Conservation (phyloP, 2,329 filamentous ascomycete species). For the Ambrosiella xylebori region DNA sequence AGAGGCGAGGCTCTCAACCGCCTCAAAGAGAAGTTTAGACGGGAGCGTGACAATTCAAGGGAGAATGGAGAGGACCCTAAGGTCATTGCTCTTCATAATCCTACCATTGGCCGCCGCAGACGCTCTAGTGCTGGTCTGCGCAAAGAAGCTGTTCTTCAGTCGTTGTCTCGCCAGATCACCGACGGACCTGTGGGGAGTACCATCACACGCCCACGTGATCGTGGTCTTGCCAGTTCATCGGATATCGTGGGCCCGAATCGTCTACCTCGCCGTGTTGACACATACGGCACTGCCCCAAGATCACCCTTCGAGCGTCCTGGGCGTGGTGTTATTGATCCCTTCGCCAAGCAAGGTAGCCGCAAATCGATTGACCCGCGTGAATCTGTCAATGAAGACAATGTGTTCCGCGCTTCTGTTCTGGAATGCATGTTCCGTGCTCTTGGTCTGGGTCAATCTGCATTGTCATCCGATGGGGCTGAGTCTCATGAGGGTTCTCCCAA, state of each 20-base stretch:
- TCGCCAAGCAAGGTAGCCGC: conserved; percentile 11
- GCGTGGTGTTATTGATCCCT: conserved; percentile 11
- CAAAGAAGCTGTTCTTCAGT: conserved; percentile 63
- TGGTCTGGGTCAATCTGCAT: conserved; percentile 55
- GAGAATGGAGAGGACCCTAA: conserved; percentile 63
- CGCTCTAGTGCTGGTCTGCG: conserved; percentile 49
- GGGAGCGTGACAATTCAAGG: conserved; percentile 66
- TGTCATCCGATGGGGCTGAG: conserved; percentile 45
- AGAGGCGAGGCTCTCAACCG: conserved; percentile 67
- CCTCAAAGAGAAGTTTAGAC: conserved; percentile 81
- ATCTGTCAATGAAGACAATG: conserved; percentile 67
- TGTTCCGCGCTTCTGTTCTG: conserved; percentile 78
- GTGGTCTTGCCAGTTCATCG: neutral
- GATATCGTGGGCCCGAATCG: neutral
- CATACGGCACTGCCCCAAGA: conserved; percentile 6
- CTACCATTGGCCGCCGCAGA: conserved; percentile 17
- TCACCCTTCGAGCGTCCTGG: conserved; percentile 2
- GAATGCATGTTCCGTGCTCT: conserved; percentile 94
- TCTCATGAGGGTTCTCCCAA: conserved; percentile 77
- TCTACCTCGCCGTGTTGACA: conserved; percentile 3
- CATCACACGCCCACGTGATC: conserved; percentile 22
- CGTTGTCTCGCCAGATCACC: conserved; percentile 34
- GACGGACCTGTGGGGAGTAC: conserved; percentile 25
- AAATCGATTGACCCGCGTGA: conserved; percentile 51
- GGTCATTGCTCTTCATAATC: conserved; percentile 88